A percentile compares a stretch with the other conserved stretches of the same genome.
Evolutionary conservation across 805 yeast species (phyloP).

Genomic region (Candida odintsovae): DNA sequence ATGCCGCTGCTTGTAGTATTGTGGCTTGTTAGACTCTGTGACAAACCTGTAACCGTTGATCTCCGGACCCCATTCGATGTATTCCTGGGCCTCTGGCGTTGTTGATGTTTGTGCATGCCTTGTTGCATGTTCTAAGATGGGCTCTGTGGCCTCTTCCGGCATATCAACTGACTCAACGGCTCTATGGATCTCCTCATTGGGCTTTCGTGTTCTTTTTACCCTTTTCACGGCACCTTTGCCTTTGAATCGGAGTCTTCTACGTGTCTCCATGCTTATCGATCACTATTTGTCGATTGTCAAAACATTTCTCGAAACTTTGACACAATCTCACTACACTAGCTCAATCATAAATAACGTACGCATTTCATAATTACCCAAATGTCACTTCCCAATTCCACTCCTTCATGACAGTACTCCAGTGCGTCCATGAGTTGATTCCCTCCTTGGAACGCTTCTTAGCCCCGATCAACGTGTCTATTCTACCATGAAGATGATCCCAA

Average conservation of each 20-base stretch:
- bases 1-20: constrained; percentile 10
- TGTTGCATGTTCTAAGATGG: neutral
- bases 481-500: constrained; percentile 20
- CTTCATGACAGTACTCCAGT: constrained; percentile 66
- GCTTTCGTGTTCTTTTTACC: neutral
- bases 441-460: constrained; percentile 27
- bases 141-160: neutral
- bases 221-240: neutral
- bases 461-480: constrained; percentile 19
- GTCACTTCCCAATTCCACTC: constrained; percentile 77
- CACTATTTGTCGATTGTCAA: neutral
- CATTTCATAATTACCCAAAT: constrained; percentile 28
- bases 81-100: neutral
- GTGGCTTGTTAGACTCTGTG: neutral
- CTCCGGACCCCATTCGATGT: constrained; percentile 23
- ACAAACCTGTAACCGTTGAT: constrained; percentile 25
- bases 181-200: neutral
- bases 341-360: neutral
- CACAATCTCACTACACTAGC: too few relatives aligned
- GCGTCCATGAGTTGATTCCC: constrained; percentile 45
- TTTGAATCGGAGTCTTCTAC: neutral
- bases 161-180: neutral
- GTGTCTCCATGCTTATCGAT: neutral
- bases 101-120: neutral
- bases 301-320: neutral